Evolutionary conservation across 345 rosid species (phyloP).

Genomic region (Salix exigua): DNA sequence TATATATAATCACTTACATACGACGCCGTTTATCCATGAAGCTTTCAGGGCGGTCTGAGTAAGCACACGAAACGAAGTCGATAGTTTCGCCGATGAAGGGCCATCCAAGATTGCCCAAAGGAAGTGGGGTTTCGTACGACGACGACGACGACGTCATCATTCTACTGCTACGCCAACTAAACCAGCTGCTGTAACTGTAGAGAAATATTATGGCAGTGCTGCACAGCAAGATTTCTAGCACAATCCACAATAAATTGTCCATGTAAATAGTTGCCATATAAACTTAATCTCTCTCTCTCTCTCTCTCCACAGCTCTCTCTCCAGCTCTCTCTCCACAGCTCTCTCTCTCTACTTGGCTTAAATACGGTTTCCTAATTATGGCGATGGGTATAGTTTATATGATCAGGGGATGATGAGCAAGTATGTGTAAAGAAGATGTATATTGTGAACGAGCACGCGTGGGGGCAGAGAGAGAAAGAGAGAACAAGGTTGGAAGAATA

Average conservation of each 20-base stretch:
- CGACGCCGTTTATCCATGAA: conserved; percentile 84
- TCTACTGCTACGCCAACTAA: not conserved
- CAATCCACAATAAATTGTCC: conserved; percentile 40
- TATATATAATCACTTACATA: conserved; percentile 31
- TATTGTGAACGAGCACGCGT: conserved; percentile 33
- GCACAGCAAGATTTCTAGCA: conserved; percentile 27
- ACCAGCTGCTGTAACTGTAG: conserved; percentile 28
- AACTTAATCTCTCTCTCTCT: not conserved
- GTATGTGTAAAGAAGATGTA: conserved; percentile 1
- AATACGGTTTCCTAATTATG: conserved; percentile 21
- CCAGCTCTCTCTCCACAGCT: conserved; percentile 8
- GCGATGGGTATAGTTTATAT: not conserved
- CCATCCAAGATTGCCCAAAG: conserved; percentile 79
- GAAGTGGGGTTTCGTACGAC: conserved; percentile 32
- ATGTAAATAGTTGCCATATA: not conserved
- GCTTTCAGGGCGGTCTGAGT: conserved; percentile 79
- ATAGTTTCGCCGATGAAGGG: conserved; percentile 87
- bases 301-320: conserved; percentile 3
- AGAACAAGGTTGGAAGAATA: conserved; percentile 2
- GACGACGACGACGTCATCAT: conserved; percentile 12
- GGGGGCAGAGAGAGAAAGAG: conserved; percentile 4
- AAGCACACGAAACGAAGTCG: conserved; percentile 77
- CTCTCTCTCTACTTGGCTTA: conserved; percentile 15
- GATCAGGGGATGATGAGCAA: not conserved
- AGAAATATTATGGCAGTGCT: conserved; percentile 21